Conservation (phyloP, 768 basidiomycete species). For the Sporobolomyces pararoseus region DNA sequence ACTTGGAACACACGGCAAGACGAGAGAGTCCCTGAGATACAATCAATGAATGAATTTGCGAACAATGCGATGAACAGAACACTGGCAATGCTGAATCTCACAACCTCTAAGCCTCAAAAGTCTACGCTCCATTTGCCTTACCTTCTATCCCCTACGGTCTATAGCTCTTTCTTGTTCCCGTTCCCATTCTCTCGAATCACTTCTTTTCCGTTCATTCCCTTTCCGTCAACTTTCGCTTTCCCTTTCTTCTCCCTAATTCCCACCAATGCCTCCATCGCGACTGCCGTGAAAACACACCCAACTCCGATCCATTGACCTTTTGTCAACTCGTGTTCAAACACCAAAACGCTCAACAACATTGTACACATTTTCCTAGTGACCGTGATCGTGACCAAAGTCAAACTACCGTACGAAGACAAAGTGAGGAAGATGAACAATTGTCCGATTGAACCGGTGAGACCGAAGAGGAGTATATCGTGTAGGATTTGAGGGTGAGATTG, state of each 20-base stretch:
- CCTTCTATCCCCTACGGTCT: no score
- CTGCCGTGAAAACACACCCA: slow-evolving; percentile 81
- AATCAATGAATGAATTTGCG: no score
- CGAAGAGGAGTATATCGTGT: slow-evolving; percentile 72
- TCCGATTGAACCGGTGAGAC: slow-evolving; percentile 84
- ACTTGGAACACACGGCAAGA: no score
- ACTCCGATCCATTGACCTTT: slow-evolving; percentile 90
- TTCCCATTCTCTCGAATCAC: not conserved
- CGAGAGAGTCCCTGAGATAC: no score
- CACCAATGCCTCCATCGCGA: slow-evolving; percentile 35
- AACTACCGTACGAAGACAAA: slow-evolving; percentile 71
- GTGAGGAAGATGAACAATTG: slow-evolving; percentile 93
- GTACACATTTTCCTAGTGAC: slow-evolving; percentile 95
- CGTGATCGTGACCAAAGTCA: slow-evolving; percentile 83
- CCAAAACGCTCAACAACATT: slow-evolving; percentile 88
- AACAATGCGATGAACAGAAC: no score
- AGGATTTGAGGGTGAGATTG: slow-evolving; percentile 69
- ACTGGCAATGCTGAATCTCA: no score
- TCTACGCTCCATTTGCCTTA: no score
- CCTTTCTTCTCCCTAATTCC: slow-evolving; percentile 23
- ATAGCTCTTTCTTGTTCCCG: not conserved
- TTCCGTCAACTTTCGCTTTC: not conserved
- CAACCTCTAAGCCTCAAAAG: no score
- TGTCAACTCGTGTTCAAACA: slow-evolving; percentile 82
- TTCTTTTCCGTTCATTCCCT: not conserved